Base-by-base conservation (phyloP, 805 yeast species). In the Scheffersomyces spartinae region DNA sequence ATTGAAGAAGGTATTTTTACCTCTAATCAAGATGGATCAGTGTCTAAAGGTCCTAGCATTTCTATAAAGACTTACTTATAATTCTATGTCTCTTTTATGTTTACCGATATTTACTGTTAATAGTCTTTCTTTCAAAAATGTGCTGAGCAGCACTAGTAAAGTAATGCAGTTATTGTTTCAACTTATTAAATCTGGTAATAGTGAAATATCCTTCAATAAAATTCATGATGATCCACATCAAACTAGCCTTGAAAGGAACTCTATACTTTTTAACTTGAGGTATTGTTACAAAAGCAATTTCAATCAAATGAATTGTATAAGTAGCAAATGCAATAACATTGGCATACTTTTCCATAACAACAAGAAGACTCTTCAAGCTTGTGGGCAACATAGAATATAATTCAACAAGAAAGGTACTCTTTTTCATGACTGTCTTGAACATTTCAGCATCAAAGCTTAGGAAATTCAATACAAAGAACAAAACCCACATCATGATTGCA, bases 131-230 rank as follows among this genome's bases (percentile, higher is more conserved):
- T n/a, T n/a, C n/a, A n/a, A n/a, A n/a, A n/a, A n/a, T n/a, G n/a
- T n/a, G n/a, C n/a, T n/a, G n/a, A n/a, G n/a, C n/a, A n/a, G n/a
- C n/a, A n/a, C n/a, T n/a, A n/a, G n/a, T n/a, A n/a, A n/a, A n/a
- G n/a, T n/a, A n/a, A n/a, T n/a, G n/a, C n/a, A n/a, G n/a, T n/a
- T n/a, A n/a, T n/a, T n/a, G n/a, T n/a, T n/a, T 16, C 26, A 42
- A 39, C 4, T 26, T 21, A 16, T 40, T 41, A 27, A 49, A 39
- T 33, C 55, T 42, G 15, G 9, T 9, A 20, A 45, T 32, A 6
- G 36, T 42, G 16, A 33, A 29, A 22, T 44, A 47, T 4, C 66
- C 66, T 40, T 59, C 64, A 24, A 55, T 8, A 17, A 55, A 42
- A 35, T 52, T 44, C 45, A 53, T 41, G 8, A 34, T 25, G 15